Evolutionary conservation across 1,139 yeast genomes (phyloP).

Genomic region (Candida albicans): DNA sequence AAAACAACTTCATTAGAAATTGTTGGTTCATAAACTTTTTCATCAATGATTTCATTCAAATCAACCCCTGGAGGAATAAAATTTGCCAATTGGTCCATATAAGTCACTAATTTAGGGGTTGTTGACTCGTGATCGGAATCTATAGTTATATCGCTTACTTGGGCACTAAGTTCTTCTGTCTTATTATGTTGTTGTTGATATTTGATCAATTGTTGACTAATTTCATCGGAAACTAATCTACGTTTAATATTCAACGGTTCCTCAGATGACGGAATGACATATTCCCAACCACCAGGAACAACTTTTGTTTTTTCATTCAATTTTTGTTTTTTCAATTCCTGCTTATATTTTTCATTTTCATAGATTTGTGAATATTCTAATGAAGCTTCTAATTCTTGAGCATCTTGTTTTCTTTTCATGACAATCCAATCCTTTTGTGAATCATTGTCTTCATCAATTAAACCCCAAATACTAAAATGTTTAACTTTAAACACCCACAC

Average conservation of each 20-base stretch:
- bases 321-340: slow-evolving; percentile 40
- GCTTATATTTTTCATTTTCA: slow-evolving; percentile 27
- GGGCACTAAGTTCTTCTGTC: slow-evolving; percentile 20
- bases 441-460: slow-evolving; percentile 69
- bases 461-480: slow-evolving; percentile 94
- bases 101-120: slow-evolving; percentile 12
- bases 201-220: slow-evolving; percentile 24
- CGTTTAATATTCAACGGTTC: slow-evolving; percentile 27
- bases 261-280: slow-evolving; percentile 17
- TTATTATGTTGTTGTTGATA: slow-evolving; percentile 21
- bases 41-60: slow-evolving; percentile 49
- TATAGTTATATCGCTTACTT: slow-evolving; percentile 33
- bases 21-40: slow-evolving; percentile 71
- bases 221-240: slow-evolving; percentile 29
- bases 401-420: slow-evolving; percentile 33
- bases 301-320: slow-evolving; percentile 28
- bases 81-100: slow-evolving; percentile 36
- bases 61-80: slow-evolving; percentile 32
- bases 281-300: slow-evolving; percentile 42
- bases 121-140: slow-evolving; percentile 22
- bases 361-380: slow-evolving; percentile 30
- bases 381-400: slow-evolving; percentile 24
- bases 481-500: slow-evolving; percentile 81
- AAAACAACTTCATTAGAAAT: slow-evolving; percentile 33
- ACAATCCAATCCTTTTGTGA: slow-evolving; percentile 39